A percentile compares a stretch with the other conserved stretches of the same genome.
These are phyloP conservation scores for Saccharomyces hybrid DNA, from an alignment of 1,139 yeast genomes.

Conservation along the genomic window DNA sequence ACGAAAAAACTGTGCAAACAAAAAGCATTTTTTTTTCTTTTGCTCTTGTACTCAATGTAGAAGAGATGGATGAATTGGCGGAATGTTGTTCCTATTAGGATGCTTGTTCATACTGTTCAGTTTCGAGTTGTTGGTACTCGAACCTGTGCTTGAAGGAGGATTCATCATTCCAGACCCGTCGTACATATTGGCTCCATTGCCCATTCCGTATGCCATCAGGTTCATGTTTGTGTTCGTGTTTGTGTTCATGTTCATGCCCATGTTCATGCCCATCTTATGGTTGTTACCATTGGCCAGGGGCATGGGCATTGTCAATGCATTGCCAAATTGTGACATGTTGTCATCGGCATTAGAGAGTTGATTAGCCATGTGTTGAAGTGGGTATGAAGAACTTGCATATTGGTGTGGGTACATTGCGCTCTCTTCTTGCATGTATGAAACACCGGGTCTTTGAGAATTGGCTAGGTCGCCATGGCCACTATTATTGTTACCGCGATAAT, in stretches of 20 bases:
- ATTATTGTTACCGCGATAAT: conserved; percentile 3
- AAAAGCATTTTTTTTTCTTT: neutral
- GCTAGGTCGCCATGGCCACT: neutral
- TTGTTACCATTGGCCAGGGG: neutral
- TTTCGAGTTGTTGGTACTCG: conserved; percentile 7
- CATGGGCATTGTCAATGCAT: neutral
- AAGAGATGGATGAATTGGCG: conserved; percentile 19
- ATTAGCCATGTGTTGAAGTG: neutral
- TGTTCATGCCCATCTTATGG: neutral
- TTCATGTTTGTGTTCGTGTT: neutral
- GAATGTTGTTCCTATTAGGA: conserved; percentile 8
- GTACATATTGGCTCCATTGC: neutral
- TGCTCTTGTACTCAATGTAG: conserved; percentile 8
- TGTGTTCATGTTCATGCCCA: neutral
- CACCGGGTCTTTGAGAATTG: neutral
- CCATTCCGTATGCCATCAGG: neutral
- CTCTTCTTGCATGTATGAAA: neutral
- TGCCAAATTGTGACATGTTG: neutral
- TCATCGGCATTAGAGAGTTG: neutral
- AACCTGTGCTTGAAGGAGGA: neutral
- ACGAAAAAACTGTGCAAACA: neutral
- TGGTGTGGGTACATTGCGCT: neutral
- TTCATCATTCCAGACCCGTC: neutral
- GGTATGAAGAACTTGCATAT: neutral
- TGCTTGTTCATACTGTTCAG: conserved; percentile 5